Base-by-base conservation (phyloP, 2,329 filamentous ascomycete species). In the Fusarium circinatum region DNA sequence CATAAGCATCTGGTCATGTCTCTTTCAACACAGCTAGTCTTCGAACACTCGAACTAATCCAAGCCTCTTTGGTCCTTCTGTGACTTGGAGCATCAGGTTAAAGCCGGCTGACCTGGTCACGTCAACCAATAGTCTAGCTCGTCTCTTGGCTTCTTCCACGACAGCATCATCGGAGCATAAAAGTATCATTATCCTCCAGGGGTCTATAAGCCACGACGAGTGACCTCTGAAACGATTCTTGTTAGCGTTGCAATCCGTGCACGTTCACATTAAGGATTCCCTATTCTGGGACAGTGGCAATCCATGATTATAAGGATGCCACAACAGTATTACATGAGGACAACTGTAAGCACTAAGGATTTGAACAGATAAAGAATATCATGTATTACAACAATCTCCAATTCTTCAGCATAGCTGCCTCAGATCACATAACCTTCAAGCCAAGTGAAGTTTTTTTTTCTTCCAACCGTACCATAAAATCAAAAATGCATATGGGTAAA, bases 311-410 rank as follows among this genome's bases (percentile, higher is more conserved):
- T 17, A 26, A 26, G 13, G 18, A 22, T 32, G 42, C 8, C 30
- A 28, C 13, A 28, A 44, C 20, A 66, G 39, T n/a, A n/a, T 38
- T 26, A 26, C 20, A n/a, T 14, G 36, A 56, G 51, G 55, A 32
- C 41, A 41, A 57, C 39, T n/a, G 42, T 30, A 51, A 47, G 32
- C 28, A 52, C 14, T n/a, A 55, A 41, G 15, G 32, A 28, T 38
- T 51, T 70, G 13, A 62, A 55, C 58, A 68, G 38, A 70, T 68
- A 63, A 57, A 48, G 26, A 49, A 59, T 59, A 61, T 63, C 59
- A 56, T 76, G 75, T 65, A 76, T 76, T 76, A 77, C 45, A 78
- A 32, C 52, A 65, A 52, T 57, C 49, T 58, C 59, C 63, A 54
- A 54, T 39, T 45, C 62, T 52, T 57, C 58, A 63, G 56, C 49